Base-by-base conservation (phyloP, 192 early-diverging fungal species). In the Podila clonocystis region DNA sequence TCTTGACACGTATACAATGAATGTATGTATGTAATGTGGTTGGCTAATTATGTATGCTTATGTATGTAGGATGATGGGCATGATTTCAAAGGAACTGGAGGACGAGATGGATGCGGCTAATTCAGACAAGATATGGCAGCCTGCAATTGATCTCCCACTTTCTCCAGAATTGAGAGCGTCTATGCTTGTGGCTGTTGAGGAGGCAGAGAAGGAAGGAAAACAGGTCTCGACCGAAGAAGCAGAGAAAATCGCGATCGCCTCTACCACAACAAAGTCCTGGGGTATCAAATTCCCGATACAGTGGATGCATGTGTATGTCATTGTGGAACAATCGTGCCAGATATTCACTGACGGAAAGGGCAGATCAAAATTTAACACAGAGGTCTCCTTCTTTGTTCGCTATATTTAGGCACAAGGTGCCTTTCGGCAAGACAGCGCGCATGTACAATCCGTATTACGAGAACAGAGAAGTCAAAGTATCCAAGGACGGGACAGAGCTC, bases 281-380 rank as follows among this genome's bases (percentile, higher is more conserved):
- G 86, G 86, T 9, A 85, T 73, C 15, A 65, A 69, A 2, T 87
- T 87, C 62, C 79, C 72, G 57, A 72, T 87, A 5, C 63, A 82
- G 57, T 87, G 86, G 86, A 82, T 87, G 22, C 80, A 87, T 69
- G 78, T 87, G 86, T 87, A 74, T 70, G 82, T 82, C 15, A 8
- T 6, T 17, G 1, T 15, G 13, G 15, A 45, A 12, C 41, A 17
- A 15, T 4, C 3, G 13, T 45, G 41, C 41, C 34, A 36, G 34
- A 36, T 36, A 36, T 36, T 45, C 12, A 17, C 2, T 12, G 11
- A 12, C 41, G 3, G 41, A 17, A 17, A 45, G 1, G 2, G 15
- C 15, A 15, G 41, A 45, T 45, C 41, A 45, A 45, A 45, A 15
- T 45, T 45, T 45, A 45, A 45, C 41, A 41, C 11, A 6, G 11